Evolutionary conservation across 768 basidiomycete genomes (phyloP).

Genomic region (Boletus bicolor): DNA sequence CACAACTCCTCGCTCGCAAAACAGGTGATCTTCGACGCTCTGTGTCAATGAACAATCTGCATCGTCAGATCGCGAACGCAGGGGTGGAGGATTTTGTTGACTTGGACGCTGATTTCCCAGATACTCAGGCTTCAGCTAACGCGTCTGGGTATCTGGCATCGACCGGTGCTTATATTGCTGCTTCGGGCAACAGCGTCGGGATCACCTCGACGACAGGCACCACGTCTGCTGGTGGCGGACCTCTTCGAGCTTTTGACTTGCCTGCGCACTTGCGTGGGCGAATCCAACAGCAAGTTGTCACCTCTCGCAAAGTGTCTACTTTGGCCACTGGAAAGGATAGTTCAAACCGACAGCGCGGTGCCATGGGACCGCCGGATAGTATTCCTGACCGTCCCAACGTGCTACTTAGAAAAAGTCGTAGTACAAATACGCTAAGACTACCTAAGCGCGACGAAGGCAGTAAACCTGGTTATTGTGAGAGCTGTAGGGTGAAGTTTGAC

Average conservation of each 20-base stretch:
- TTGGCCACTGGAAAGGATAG: conserved; percentile 26
- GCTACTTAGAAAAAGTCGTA: conserved; percentile 68
- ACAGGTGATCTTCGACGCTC: conserved; percentile 65
- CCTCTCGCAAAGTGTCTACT: conserved; percentile 51
- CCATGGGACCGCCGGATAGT: conserved; percentile 68
- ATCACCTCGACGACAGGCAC: conserved; percentile 91
- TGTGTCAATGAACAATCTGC: conserved; percentile 75
- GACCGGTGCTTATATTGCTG: conserved; percentile 68
- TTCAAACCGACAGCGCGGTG: conserved; percentile 27
- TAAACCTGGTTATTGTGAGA: conserved; percentile 97
- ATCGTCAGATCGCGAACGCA: conserved; percentile 44
- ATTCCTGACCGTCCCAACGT: conserved; percentile 51
- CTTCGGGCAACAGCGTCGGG: conserved; percentile 92
- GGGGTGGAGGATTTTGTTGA: conserved; percentile 43
- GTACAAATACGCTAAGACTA: conserved; percentile 72
- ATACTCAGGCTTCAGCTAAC: conserved; percentile 51
- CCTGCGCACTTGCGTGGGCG: conserved; percentile 53
- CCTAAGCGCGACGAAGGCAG: conserved; percentile 80
- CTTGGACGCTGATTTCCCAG: conserved; percentile 36
- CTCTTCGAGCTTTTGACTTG: conserved; percentile 46
- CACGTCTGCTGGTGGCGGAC: conserved; percentile 57
- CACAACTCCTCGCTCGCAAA: conserved; percentile 28
- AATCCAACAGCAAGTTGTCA: conserved; percentile 63
- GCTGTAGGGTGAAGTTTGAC: conserved; percentile 86
- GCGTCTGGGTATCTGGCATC: conserved; percentile 72